phyloP scores from a whole-genome alignment of 345 rosid genomes.

The Turritis glabra region DNA sequence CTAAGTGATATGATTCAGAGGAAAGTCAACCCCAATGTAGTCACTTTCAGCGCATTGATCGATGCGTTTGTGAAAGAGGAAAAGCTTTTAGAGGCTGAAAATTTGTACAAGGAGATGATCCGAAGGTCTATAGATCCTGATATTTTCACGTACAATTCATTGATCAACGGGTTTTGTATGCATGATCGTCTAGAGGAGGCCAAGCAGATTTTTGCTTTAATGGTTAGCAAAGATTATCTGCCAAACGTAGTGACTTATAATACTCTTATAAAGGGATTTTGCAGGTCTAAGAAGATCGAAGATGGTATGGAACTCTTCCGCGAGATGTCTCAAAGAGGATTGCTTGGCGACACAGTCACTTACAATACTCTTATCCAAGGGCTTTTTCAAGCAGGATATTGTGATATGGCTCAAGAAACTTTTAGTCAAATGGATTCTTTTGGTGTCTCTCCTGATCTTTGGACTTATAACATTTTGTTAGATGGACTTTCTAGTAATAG shows the following conservation, averaged over 20 bases:
- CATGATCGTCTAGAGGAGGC: neutral
- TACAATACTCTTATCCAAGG: neutral
- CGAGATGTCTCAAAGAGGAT: neutral
- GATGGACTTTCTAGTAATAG: neutral
- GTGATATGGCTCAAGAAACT: neutral
- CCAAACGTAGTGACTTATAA: slow-evolving; percentile 19
- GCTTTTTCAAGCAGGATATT: neutral
- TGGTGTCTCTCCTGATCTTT: neutral
- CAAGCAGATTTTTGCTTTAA: neutral
- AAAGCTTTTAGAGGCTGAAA: neutral
- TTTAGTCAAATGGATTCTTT: neutral
- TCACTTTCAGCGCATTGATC: neutral
- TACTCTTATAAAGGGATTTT: slow-evolving; percentile 31
- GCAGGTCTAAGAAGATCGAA: slow-evolving; percentile 22
- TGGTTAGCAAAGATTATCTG: slow-evolving; percentile 1
- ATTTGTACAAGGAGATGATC: neutral
- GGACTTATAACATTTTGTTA: neutral
- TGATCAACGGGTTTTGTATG: slow-evolving; percentile 1
- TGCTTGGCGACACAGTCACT: neutral
- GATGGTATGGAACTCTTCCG: slow-evolving; percentile 24
- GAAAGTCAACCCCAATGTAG: neutral
- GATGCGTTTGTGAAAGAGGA: neutral
- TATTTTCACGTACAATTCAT: neutral
- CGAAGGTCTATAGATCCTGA: neutral
- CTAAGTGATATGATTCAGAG: neutral